A percentile compares a stretch with the other conserved stretches of the same genome.
Conservation (phyloP, 169 alveolate genomes). For the Plasmodium berghei region DNA sequence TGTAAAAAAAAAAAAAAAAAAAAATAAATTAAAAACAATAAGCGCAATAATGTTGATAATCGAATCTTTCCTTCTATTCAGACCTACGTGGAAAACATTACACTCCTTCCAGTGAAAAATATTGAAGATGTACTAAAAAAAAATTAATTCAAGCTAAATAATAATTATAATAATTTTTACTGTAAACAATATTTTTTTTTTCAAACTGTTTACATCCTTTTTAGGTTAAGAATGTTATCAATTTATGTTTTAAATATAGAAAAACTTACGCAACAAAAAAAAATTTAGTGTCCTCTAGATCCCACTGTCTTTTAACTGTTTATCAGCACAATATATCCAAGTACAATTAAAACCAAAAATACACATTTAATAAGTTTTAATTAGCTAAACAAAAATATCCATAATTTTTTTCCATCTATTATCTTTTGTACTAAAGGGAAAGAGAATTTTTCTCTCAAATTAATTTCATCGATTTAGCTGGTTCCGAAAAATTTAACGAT, state of each 20-base stretch:
- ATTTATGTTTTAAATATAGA: slow-evolving; percentile 67
- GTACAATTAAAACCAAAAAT: not conserved
- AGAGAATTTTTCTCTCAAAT: slow-evolving; percentile 57
- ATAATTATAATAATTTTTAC: not conserved
- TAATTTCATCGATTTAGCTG: slow-evolving; percentile 73
- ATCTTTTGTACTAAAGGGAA: slow-evolving; percentile 15
- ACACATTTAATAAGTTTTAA: not conserved
- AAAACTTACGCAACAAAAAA: slow-evolving; percentile 72
- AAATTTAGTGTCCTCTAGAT: slow-evolving; percentile 68
- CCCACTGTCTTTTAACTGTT: slow-evolving; percentile 67
- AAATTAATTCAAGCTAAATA: not conserved
- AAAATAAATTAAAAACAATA: not conserved
- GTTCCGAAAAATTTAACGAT: slow-evolving; percentile 75
- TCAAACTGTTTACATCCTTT: not conserved
- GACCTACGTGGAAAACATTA: slow-evolving; percentile 70
- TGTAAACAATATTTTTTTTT: not conserved
- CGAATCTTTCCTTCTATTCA: not conserved
- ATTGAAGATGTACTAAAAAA: slow-evolving; percentile 41
- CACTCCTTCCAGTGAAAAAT: slow-evolving; percentile 50
- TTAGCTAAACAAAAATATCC: slow-evolving; percentile 5
- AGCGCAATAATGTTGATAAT: too few relatives aligned
- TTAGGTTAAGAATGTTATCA: slow-evolving; percentile 40
- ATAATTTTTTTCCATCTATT: not conserved
- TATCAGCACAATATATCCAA: slow-evolving; percentile 37
- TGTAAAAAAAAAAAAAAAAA: slow-evolving; percentile 51